Conservation (phyloP, 1,284 basidiomycete species). For the Anthracocystis setariae region DNA sequence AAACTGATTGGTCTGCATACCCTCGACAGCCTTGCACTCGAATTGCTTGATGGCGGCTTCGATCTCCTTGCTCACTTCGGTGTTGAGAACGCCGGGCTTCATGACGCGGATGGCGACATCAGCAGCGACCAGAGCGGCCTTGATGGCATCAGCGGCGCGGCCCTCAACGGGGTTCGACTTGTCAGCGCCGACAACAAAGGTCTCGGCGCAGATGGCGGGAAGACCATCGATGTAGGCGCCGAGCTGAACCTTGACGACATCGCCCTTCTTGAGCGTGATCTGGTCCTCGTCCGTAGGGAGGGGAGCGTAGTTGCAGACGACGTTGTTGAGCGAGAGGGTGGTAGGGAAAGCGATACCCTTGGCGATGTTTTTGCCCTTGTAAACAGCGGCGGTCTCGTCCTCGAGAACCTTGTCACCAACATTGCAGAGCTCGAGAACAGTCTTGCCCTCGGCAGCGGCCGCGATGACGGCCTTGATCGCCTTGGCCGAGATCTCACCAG, state of each 20-base stretch:
- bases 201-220: slow-evolving; percentile 88
- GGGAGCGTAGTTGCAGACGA: slow-evolving; percentile 73
- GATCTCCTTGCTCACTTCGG: slow-evolving; percentile 89
- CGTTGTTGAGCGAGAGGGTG: slow-evolving; percentile 85
- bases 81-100: slow-evolving; percentile 84
- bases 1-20: slow-evolving; percentile 89
- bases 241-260: slow-evolving; percentile 94
- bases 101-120: slow-evolving; percentile 77
- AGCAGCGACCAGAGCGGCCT: slow-evolving; percentile 90
- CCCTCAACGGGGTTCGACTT: slow-evolving; percentile 84
- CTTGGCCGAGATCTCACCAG: slow-evolving; percentile 86
- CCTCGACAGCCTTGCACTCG: slow-evolving; percentile 61
- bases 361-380: slow-evolving; percentile 80
- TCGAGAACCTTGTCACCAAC: slow-evolving; percentile 93
- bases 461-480: slow-evolving; percentile 78
- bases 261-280: slow-evolving; percentile 78
- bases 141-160: slow-evolving; percentile 85
- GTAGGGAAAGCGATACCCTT: slow-evolving; percentile 95
- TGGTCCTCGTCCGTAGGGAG: slow-evolving; percentile 73
- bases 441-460: slow-evolving; percentile 76
- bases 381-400: slow-evolving; percentile 83
- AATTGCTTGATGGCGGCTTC: slow-evolving; percentile 73
- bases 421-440: slow-evolving; percentile 87
- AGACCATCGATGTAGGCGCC: slow-evolving; percentile 96
- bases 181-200: slow-evolving; percentile 73